Evolutionary conservation across 140 eudicot genomes (phyloP), one percentile per base, ranked within the genome.

Genomic region (Oenanthe javanica): DNA sequence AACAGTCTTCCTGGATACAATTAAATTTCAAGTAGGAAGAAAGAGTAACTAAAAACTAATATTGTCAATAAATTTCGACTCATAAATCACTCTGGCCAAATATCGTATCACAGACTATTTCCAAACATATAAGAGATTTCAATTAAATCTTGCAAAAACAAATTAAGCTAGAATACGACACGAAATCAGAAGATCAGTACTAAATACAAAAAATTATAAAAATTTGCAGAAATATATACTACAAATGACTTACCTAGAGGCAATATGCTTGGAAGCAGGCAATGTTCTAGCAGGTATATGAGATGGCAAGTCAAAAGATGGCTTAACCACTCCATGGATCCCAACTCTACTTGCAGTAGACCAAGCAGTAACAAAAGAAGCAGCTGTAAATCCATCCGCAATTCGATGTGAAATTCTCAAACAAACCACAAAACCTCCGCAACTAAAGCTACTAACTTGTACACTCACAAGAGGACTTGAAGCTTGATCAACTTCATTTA

Each of bases 381-480:
- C 61, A 3, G 16, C 2, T 0, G 84, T 75, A 57, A 40, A 31
- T 23, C 52, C 84, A 82, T 82, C 84, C 25, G 84, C 84, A 27
- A 76, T 14, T 47, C 14, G 25, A 23, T 82, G 84, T 1, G 81
- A 82, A 31, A 63, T 36, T 14, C 21, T 2, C 42, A 63, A 31
- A 15, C 73, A 71, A 23, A 82, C 4, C 1, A 25, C 70, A 5
- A 82, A 12, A 15, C 80, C 84, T n/a, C 84, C 81, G 13, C 71
- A 75, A 3, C 51, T 38, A 21, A 76, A 82, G 42, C 38, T 57
- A 10, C 19, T 76, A 5, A 76, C 77, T 31, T 82, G 84, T 18
- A 76, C 23, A 21, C 67, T 48, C 18, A 82, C 46, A 12, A 82
- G 7, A n/a, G 80, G 77, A 13, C 15, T 76, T 43, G 72, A 45